phyloP scores from a whole-genome alignment of 202 grass and related monocot genomes.

The Schoenoplectus triqueter region DNA sequence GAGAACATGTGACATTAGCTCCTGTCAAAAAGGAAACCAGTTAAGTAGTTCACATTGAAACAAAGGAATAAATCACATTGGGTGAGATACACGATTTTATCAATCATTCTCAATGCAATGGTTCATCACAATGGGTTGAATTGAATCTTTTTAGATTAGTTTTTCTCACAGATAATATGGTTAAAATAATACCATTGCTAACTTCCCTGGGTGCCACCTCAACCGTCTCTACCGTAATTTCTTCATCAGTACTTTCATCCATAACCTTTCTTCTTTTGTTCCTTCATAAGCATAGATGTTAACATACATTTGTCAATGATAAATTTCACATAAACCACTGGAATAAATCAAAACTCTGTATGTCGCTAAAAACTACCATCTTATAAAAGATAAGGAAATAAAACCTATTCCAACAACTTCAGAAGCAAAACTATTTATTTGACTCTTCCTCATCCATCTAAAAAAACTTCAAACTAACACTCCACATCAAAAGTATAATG shows the following conservation, averaged over 20 bases:
- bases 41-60: background rate
- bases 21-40: background rate
- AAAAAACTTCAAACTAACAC: background rate
- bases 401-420: background rate
- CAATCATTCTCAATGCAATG: background rate
- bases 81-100: background rate
- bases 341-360: background rate
- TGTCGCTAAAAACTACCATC: background rate
- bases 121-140: background rate
- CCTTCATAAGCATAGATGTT: slow-evolving; percentile 26
- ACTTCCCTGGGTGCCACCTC: background rate
- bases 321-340: background rate
- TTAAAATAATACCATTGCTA: background rate
- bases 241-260: slow-evolving; percentile 34
- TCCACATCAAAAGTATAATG: background rate
- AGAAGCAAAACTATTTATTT: background rate
- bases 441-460: background rate
- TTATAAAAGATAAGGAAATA: background rate
- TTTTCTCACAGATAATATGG: background rate
- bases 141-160: background rate
- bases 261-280: slow-evolving; percentile 21
- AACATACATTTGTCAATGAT: background rate
- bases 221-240: background rate
- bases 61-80: background rate
- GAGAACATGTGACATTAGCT: background rate